Evolutionary conservation across 176 grass and related monocot species (phyloP).

Genomic region (Ensete ventricosum): DNA sequence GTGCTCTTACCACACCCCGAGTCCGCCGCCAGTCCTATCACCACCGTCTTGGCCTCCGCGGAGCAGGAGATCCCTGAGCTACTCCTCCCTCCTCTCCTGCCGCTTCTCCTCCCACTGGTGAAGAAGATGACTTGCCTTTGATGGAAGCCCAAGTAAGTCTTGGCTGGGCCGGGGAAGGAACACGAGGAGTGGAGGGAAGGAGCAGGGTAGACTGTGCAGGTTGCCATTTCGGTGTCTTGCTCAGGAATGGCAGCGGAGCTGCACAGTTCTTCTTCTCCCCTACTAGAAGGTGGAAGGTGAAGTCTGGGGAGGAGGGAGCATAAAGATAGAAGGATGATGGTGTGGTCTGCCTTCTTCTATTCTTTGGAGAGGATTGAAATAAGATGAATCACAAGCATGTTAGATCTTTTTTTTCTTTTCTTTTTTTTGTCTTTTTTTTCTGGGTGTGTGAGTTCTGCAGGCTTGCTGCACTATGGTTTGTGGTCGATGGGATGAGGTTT

Average conservation of each 20-base stretch:
- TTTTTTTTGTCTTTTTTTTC: not conserved
- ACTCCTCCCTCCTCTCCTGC: constrained; percentile 30
- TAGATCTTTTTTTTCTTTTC: constrained; percentile 17
- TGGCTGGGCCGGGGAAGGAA: constrained; percentile 42
- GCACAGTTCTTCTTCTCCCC: constrained; percentile 18
- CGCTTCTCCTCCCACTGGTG: constrained; percentile 27
- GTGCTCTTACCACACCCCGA: constrained; percentile 89
- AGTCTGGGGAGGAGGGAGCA: constrained; percentile 22
- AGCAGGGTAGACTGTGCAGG: constrained; percentile 51
- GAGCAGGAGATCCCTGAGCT: constrained; percentile 60
- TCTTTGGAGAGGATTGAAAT: not conserved
- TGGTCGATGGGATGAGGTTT: constrained; percentile 1
- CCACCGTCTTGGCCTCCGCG: constrained; percentile 34
- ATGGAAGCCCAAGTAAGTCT: constrained; percentile 33
- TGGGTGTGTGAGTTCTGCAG: not conserved
- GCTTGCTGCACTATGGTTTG: constrained; percentile 3
- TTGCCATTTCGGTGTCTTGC: constrained; percentile 43
- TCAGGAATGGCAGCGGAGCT: not conserved
- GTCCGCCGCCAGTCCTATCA: not conserved
- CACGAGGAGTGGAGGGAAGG: constrained; percentile 60
- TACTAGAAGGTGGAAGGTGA: constrained; percentile 27
- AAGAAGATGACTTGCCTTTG: constrained; percentile 52
- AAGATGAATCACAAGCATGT: not conserved
- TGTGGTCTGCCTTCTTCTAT: constrained; percentile 34
- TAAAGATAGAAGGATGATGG: constrained; percentile 23